Conservation (phyloP, 1,139 yeast species). For the Kodamaea ohmeri region DNA sequence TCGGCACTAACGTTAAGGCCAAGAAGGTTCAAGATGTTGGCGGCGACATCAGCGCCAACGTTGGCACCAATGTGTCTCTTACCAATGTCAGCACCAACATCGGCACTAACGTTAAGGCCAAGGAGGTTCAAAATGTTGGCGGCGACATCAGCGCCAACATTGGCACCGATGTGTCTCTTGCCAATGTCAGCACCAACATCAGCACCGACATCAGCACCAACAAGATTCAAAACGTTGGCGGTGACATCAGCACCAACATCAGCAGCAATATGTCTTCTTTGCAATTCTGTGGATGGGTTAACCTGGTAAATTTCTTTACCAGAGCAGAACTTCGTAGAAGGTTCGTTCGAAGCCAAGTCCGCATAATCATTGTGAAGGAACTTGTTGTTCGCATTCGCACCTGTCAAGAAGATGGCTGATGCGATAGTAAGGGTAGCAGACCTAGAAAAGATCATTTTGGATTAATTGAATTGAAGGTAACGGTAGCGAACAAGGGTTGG, state of each 20-base stretch:
- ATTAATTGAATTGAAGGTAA: slow-evolving; percentile 1
- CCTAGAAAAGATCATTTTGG: slow-evolving; percentile 15
- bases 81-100: slow-evolving; percentile 11
- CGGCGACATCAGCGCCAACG: slow-evolving; percentile 13
- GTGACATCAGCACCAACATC: slow-evolving; percentile 9
- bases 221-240: slow-evolving; percentile 8
- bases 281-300: slow-evolving; percentile 3
- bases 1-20: slow-evolving; percentile 8
- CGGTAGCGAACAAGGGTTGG: neutral
- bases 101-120: slow-evolving; percentile 9
- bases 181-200: slow-evolving; percentile 11
- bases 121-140: slow-evolving; percentile 10
- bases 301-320: slow-evolving; percentile 13
- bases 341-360: slow-evolving; percentile 14
- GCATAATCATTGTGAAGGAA: slow-evolving; percentile 14
- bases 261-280: slow-evolving; percentile 1
- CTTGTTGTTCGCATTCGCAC: slow-evolving; percentile 11
- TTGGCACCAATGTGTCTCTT: slow-evolving; percentile 12
- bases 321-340: slow-evolving; percentile 14
- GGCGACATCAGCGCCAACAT: slow-evolving; percentile 10
- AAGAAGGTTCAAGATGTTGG: slow-evolving; percentile 9
- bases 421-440: slow-evolving; percentile 14
- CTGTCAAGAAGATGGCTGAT: slow-evolving; percentile 3
- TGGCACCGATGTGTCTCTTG: slow-evolving; percentile 18
- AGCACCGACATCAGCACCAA: slow-evolving; percentile 9